Conservation (phyloP, 768 basidiomycete species). For the Lactarius psammicola region DNA sequence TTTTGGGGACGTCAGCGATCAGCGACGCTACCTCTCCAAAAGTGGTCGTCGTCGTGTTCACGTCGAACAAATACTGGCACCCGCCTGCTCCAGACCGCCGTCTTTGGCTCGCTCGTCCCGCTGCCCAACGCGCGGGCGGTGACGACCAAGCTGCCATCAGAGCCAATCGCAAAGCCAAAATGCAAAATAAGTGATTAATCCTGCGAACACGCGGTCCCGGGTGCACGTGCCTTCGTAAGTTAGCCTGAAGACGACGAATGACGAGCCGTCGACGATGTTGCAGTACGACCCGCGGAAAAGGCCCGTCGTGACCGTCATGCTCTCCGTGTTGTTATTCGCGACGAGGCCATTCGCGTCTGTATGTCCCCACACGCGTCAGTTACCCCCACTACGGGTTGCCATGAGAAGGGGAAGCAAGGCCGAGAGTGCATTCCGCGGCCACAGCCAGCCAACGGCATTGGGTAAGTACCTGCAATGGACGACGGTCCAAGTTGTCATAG, state of each 20-base stretch:
- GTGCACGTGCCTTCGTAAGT: constrained; percentile 44
- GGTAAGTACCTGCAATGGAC: constrained; percentile 43
- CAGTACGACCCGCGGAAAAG: constrained; percentile 60
- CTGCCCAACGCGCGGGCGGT: too few relatives aligned
- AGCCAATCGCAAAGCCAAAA: constrained; percentile 1
- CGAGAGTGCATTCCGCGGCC: constrained; percentile 37
- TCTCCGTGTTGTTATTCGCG: constrained; percentile 68
- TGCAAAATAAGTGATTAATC: not conserved
- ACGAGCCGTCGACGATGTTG: constrained; percentile 56
- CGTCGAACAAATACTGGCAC: constrained; percentile 25
- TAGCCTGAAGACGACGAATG: too few relatives aligned
- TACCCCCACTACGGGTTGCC: too few relatives aligned
- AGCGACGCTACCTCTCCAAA: constrained; percentile 49
- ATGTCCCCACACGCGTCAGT: not conserved
- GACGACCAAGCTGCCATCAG: constrained; percentile 24
- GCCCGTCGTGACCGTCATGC: constrained; percentile 51
- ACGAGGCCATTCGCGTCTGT: constrained; percentile 57
- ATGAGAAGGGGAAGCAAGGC: too few relatives aligned
- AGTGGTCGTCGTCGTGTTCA: constrained; percentile 54
- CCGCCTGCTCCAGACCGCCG: too few relatives aligned
- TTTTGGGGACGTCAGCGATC: too few relatives aligned
- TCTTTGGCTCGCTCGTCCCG: too few relatives aligned
- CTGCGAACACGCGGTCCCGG: constrained; percentile 38
- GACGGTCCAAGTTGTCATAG: not conserved
- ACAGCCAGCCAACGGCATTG: constrained; percentile 61